Conservation (phyloP, 805 yeast genomes). For the Metschnikowia baotianmanensis region DNA sequence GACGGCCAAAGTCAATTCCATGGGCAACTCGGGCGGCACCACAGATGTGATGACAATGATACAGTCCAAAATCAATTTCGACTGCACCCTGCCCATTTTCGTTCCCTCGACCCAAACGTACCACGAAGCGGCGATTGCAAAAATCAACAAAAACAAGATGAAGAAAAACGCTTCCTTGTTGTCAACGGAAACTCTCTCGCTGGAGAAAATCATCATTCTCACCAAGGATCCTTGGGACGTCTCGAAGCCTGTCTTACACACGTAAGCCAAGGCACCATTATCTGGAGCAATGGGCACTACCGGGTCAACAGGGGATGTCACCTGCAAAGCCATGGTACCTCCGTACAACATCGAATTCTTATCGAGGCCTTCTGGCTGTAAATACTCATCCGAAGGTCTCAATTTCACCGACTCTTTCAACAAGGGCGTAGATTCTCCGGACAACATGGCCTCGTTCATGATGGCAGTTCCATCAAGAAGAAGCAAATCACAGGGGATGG, state of each 20-base stretch:
- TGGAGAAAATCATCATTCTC: slow-evolving; percentile 94
- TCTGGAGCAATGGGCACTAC: slow-evolving; percentile 73
- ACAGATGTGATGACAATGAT: slow-evolving; percentile 94
- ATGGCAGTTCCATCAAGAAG: slow-evolving; percentile 88
- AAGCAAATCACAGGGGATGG: slow-evolving; percentile 90
- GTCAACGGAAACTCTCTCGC: slow-evolving; percentile 95
- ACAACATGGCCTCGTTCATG: slow-evolving; percentile 97
- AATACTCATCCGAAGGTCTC: slow-evolving; percentile 67
- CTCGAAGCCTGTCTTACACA: slow-evolving; percentile 94
- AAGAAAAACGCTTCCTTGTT: slow-evolving; percentile 92
- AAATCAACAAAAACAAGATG: slow-evolving; percentile 81
- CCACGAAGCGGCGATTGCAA: slow-evolving; percentile 95
- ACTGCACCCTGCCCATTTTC: slow-evolving; percentile 90
- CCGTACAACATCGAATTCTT: slow-evolving; percentile 88
- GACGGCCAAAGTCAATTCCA: slow-evolving; percentile 99
- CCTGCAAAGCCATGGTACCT: slow-evolving; percentile 95
- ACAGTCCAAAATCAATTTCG: slow-evolving; percentile 92
- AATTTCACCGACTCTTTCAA: slow-evolving; percentile 86
- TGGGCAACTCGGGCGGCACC: slow-evolving; percentile 98
- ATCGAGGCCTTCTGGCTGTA: slow-evolving; percentile 81
- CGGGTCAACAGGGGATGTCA: slow-evolving; percentile 61
- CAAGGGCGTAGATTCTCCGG: slow-evolving; percentile 97
- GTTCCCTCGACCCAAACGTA: slow-evolving; percentile 99
- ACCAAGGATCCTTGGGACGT: slow-evolving; percentile 97
- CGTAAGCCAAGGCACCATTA: slow-evolving; percentile 86